Evolutionary conservation across 176 grass and related monocot genomes (phyloP), one percentile per base, ranked within the genome.

Genomic region (Oryza meridionalis): DNA sequence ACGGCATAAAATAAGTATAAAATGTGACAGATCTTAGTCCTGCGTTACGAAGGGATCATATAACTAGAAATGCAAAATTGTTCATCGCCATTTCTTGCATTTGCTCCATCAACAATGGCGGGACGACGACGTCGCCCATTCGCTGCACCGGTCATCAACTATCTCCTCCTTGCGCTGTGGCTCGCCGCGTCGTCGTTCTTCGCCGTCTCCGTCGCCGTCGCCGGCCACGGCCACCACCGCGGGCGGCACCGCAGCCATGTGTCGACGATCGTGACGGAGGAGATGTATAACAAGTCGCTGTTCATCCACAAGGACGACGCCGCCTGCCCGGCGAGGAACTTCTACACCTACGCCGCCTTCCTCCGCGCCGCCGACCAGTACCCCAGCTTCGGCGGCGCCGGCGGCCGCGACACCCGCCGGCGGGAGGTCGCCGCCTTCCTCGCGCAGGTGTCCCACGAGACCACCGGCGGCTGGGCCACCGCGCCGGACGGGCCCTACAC

Each of bases 371-470:
- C 92, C 10, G 67, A 16, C 8, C 5, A 21, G 26, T 97, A 94
- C 78, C 95, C 88, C 2, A 0, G 14, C 26, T 94, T 97, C 81
- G 90, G 86, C 25, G 55, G 13, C 70, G 77, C 65, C 0, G 90
- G 88, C 11, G 13, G 84, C 81, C 0, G 2, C 3, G 55, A 27
- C 50, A 82, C 84, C 1, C 90, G 88, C 33, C 78, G 53, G 84
- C 86, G 92, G 3, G 95, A 97, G 86, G 77, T 92, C 26, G 95
- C 95, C 8, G 90, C 95, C 10, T 97, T 97, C 81, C 76, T 97
- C 6, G 92, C 88, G 14, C 95, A 97, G 65, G 84, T 92, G 77
- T 97, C 92, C 26, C 90, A 97, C 37, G 95, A 97, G 76, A 94
- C 90, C 0, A 97, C 92, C 3, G 94, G 94, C 40, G 94, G 94